phyloP scores from a whole-genome alignment of 2,329 filamentous ascomycete species.

The Aspergillus alliaceus region DNA sequence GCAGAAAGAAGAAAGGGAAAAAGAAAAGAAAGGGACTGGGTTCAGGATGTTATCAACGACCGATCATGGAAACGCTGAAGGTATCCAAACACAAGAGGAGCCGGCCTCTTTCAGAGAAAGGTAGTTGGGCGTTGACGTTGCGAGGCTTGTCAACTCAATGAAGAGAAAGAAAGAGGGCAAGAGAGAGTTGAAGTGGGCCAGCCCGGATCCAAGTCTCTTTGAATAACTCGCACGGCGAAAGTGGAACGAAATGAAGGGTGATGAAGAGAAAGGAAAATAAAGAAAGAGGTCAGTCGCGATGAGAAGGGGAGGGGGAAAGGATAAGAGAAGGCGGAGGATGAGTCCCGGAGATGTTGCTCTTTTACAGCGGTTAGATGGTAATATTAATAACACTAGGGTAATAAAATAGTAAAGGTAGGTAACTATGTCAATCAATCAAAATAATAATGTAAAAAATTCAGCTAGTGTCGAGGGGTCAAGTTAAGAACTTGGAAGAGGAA shows the following conservation, averaged over 20 bases:
- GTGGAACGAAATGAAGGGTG: constrained; percentile 22
- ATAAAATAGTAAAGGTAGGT: constrained; percentile 7
- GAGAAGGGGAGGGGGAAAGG: constrained; percentile 16
- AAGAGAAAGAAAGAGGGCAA: constrained; percentile 28
- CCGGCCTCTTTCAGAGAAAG: constrained; percentile 36
- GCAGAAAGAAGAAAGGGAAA: constrained; percentile 7
- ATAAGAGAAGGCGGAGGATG: constrained; percentile 26
- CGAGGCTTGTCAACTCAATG: constrained; percentile 18
- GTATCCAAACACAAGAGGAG: constrained; percentile 33
- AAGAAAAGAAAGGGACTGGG: constrained; percentile 7
- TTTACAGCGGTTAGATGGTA: constrained; percentile 17
- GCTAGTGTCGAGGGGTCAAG: constrained; percentile 5
- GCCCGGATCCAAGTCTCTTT: constrained; percentile 34
- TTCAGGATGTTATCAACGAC: constrained; percentile 5
- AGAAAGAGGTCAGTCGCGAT: constrained; percentile 16
- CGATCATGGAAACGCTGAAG: constrained; percentile 9
- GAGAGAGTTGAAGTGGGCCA: constrained; percentile 37
- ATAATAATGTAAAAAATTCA: constrained; percentile 9
- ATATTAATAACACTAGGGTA: constrained; percentile 5
- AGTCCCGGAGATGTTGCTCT: constrained; percentile 22
- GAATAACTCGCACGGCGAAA: constrained; percentile 37
- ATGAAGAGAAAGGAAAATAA: constrained; percentile 17
- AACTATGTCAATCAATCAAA: constrained; percentile 15
- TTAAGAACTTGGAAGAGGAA: constrained; percentile 17
- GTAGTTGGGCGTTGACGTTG: constrained; percentile 23